These are phyloP conservation scores for Curvularia eragrostidis DNA, from an alignment of 2,329 filamentous ascomycete species.

Conservation along the genomic window DNA sequence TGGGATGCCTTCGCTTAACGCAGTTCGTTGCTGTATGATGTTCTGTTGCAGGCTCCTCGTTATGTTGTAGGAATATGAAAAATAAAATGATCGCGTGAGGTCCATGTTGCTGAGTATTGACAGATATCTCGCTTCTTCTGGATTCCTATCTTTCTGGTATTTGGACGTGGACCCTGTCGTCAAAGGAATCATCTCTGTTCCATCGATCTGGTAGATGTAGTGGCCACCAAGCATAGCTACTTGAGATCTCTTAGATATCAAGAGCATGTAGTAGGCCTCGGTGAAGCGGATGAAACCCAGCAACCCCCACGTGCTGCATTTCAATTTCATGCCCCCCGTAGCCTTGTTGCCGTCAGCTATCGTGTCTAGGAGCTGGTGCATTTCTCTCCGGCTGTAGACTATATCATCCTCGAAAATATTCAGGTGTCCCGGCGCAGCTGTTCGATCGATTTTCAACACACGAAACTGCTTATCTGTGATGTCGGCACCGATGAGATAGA, in stretches of 20 bases:
- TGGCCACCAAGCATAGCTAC: conserved; percentile 96
- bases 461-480: conserved; percentile 87
- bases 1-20: conserved; percentile 69
- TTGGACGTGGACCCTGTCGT: conserved; percentile 72
- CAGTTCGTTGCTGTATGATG: conserved; percentile 78
- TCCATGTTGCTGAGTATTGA: conserved; percentile 90
- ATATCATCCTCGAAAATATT: conserved; percentile 93
- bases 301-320: conserved; percentile 90
- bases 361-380: conserved; percentile 89
- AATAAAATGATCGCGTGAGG: conserved; percentile 91
- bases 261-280: conserved; percentile 93
- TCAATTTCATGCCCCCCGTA: conserved; percentile 86
- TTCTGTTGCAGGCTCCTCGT: conserved; percentile 93
- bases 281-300: conserved; percentile 97
- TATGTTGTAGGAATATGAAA: conserved; percentile 97
- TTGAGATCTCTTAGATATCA: conserved; percentile 94
- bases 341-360: conserved; percentile 95
- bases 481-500: conserved; percentile 93
- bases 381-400: conserved; percentile 89
- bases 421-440: conserved; percentile 77
- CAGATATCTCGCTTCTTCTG: conserved; percentile 88
- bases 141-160: conserved; percentile 79
- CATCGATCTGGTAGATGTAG: conserved; percentile 94
- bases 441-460: conserved; percentile 93
- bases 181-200: conserved; percentile 87